phyloP scores from a whole-genome alignment of 129 eudicot species.

The Artemisia argyi region DNA sequence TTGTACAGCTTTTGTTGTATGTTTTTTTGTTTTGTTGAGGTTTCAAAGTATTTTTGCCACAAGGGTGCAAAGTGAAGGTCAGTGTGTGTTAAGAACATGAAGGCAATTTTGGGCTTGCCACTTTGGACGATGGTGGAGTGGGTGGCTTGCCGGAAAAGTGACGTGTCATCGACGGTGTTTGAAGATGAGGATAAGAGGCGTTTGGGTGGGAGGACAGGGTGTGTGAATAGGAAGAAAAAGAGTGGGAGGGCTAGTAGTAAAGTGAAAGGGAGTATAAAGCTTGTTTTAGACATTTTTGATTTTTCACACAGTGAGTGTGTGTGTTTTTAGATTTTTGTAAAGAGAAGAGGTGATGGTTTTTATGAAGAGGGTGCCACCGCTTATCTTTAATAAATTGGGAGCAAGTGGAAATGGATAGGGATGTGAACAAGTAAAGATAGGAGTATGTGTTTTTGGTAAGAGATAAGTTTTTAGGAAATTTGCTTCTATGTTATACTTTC shows the following conservation, averaged over 20 bases:
- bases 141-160: constrained; percentile 62
- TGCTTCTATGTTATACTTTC: too few relatives aligned
- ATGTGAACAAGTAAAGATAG: too few relatives aligned
- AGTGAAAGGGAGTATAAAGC: constrained; percentile 32
- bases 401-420: not conserved
- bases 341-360: not conserved
- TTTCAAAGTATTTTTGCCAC: constrained; percentile 59
- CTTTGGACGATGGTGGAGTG: too few relatives aligned
- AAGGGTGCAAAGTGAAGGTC: constrained; percentile 66
- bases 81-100: constrained; percentile 58
- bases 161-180: constrained; percentile 37
- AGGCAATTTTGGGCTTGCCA: constrained; percentile 57
- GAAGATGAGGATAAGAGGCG: constrained; percentile 40
- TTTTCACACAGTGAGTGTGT: not conserved
- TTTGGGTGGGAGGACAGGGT: constrained; percentile 41
- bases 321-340: not conserved
- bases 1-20: constrained; percentile 31
- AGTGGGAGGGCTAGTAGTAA: constrained; percentile 46
- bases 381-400: too few relatives aligned
- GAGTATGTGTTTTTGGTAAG: too few relatives aligned
- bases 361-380: not conserved
- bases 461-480: too few relatives aligned
- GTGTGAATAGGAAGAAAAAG: constrained; percentile 41
- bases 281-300: constrained; percentile 34
- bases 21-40: not conserved